Conservation (phyloP, 192 early-diverging fungal genomes). For the Backusella morwellensis region DNA sequence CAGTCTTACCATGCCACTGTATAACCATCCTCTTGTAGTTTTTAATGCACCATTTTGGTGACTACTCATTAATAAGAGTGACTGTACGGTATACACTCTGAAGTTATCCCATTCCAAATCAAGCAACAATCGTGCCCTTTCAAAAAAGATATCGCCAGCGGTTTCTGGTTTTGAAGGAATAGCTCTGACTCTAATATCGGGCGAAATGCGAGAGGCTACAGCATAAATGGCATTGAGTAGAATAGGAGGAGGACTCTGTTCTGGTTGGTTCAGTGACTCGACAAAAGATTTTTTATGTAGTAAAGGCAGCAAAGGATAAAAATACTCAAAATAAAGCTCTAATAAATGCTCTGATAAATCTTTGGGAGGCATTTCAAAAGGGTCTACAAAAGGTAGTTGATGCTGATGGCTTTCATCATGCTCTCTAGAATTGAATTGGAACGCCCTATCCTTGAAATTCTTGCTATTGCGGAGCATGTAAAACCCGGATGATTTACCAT, state of each 20-base stretch:
- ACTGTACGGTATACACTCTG: constrained; percentile 34
- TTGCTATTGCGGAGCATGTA: constrained; percentile 64
- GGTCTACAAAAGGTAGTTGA: constrained; percentile 17
- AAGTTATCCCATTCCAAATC: constrained; percentile 33
- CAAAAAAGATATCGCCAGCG: constrained; percentile 54
- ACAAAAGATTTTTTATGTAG: constrained; percentile 66
- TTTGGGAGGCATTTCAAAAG: constrained; percentile 56
- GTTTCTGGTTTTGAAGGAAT: constrained; percentile 46
- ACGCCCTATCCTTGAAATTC: constrained; percentile 42
- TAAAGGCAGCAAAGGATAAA: constrained; percentile 70
- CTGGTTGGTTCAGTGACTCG: background rate
- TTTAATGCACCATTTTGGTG: constrained; percentile 36
- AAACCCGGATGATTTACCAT: constrained; percentile 76
- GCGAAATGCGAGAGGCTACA: constrained; percentile 42
- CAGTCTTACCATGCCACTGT: constrained; percentile 32
- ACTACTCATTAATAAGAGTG: constrained; percentile 32
- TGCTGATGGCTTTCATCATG: background rate
- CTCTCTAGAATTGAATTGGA: constrained; percentile 25
- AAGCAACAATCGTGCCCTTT: constrained; percentile 39
- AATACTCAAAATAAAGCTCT: constrained; percentile 59
- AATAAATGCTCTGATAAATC: constrained; percentile 61
- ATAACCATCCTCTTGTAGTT: constrained; percentile 32
- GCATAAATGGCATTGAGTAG: constrained; percentile 52
- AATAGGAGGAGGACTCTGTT: constrained; percentile 33
- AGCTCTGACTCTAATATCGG: constrained; percentile 42